Conservation (phyloP, 805 yeast species). For the Danielia reshetovae region DNA sequence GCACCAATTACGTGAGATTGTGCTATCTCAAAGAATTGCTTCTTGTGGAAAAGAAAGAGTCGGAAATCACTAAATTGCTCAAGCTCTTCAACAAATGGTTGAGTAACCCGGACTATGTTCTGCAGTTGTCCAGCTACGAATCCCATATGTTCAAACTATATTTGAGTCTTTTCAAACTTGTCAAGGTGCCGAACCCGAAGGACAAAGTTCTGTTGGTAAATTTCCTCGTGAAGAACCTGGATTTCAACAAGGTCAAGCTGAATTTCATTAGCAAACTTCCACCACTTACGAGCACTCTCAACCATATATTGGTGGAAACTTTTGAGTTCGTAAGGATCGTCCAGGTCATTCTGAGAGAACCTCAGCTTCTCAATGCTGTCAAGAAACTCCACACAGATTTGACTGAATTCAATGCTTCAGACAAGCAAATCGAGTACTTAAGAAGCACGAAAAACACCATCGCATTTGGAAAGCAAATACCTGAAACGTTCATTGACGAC, state of each 20-base stretch:
- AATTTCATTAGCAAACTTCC: constrained; percentile 14
- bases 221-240: constrained; percentile 28
- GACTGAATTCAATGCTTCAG: constrained; percentile 7
- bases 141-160: constrained; percentile 24
- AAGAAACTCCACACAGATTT: constrained; percentile 9
- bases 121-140: constrained; percentile 21
- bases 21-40: constrained; percentile 39
- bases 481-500: constrained; percentile 5
- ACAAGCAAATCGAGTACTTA: constrained; percentile 9
- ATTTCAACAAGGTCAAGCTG: constrained; percentile 22
- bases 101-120: constrained; percentile 8
- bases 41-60: constrained; percentile 28
- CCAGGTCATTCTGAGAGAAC: constrained; percentile 8
- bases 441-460: constrained; percentile 4
- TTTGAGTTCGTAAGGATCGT: constrained; percentile 12
- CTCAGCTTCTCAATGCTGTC: constrained; percentile 5
- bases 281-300: constrained; percentile 13
- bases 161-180: constrained; percentile 23
- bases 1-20: constrained; percentile 29
- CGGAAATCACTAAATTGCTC: constrained; percentile 21
- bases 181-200: constrained; percentile 18
- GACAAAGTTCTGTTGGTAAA: constrained; percentile 25
- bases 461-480: constrained; percentile 1
- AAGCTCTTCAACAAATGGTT: constrained; percentile 24
- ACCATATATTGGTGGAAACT: constrained; percentile 9